phyloP scores from a whole-genome alignment of 1,284 basidiomycete genomes.

The Sporisorium exsertum region DNA sequence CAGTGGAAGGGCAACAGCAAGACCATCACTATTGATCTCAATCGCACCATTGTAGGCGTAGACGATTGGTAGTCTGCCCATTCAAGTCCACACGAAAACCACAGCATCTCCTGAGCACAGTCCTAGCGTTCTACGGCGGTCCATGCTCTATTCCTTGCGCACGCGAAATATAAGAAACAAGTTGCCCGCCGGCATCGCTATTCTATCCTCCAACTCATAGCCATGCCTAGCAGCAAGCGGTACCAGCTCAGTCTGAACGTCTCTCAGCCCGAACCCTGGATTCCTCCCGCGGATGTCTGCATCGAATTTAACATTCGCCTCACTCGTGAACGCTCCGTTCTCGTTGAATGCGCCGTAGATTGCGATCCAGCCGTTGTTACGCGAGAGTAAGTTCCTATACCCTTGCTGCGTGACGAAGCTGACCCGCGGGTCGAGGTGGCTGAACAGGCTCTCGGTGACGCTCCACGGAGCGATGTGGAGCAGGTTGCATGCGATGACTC shows the following conservation, averaged over 20 bases:
- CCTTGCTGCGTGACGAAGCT: slow-evolving; percentile 39
- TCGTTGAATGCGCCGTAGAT: slow-evolving; percentile 59
- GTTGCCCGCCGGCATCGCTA: slow-evolving; percentile 52
- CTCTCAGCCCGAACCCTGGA: slow-evolving; percentile 47
- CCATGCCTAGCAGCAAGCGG: slow-evolving; percentile 45
- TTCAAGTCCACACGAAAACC: not conserved
- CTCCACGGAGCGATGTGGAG: slow-evolving; percentile 43
- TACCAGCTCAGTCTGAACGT: slow-evolving; percentile 40
- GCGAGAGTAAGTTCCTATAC: slow-evolving; percentile 19
- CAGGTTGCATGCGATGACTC: slow-evolving; percentile 49
- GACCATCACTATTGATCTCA: slow-evolving; percentile 39
- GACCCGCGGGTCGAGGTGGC: slow-evolving; percentile 42
- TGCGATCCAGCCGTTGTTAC: slow-evolving; percentile 38
- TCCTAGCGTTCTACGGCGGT: not conserved
- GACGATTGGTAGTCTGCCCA: slow-evolving; percentile 44
- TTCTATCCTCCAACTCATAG: slow-evolving; percentile 31
- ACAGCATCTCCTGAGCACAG: not conserved
- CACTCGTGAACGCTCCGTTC: slow-evolving; percentile 28
- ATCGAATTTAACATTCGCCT: slow-evolving; percentile 51
- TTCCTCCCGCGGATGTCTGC: slow-evolving; percentile 38
- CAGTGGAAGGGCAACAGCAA: slow-evolving; percentile 40
- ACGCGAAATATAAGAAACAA: slow-evolving; percentile 33
- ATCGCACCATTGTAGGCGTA: slow-evolving; percentile 23
- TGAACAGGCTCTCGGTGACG: slow-evolving; percentile 49
- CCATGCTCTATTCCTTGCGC: slow-evolving; percentile 15